Evolutionary conservation across 805 yeast genomes (phyloP).

Genomic region (Jamesozyma lodderae): DNA sequence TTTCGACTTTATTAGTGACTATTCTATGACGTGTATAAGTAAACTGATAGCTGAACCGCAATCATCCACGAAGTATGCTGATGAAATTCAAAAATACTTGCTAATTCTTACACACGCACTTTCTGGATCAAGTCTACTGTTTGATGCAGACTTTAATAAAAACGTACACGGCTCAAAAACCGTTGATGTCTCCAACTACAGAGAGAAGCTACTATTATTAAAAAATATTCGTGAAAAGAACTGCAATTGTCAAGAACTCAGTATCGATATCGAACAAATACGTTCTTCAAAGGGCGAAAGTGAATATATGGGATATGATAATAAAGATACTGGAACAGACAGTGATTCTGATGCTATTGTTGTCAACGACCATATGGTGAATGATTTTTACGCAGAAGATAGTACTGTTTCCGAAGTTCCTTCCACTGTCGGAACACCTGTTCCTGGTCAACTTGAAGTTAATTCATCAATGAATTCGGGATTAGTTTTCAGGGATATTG

Average conservation of each 20-base stretch:
- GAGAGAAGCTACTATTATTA: slow-evolving; percentile 12
- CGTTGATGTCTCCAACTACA: slow-evolving; percentile 6
- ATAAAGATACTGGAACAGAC: slow-evolving; percentile 17
- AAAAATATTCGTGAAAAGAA: slow-evolving; percentile 31
- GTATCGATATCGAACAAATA: slow-evolving; percentile 32
- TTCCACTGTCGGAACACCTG: slow-evolving; percentile 31
- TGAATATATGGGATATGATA: slow-evolving; percentile 18
- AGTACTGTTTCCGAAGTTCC: slow-evolving; percentile 36
- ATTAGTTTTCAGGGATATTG: slow-evolving; percentile 48
- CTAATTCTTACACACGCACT: slow-evolving; percentile 49
- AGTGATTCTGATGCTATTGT: slow-evolving; percentile 21
- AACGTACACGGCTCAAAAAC: slow-evolving; percentile 8
- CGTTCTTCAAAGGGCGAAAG: slow-evolving; percentile 25
- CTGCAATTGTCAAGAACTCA: slow-evolving; percentile 30
- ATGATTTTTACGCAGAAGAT: slow-evolving; percentile 32
- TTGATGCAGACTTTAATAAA: slow-evolving; percentile 60
- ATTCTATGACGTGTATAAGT: slow-evolving; percentile 37
- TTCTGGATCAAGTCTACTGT: slow-evolving; percentile 61
- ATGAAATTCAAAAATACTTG: slow-evolving; percentile 46
- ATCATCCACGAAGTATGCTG: slow-evolving; percentile 29
- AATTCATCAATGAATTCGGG: slow-evolving; percentile 46
- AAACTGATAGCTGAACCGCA: slow-evolving; percentile 17
- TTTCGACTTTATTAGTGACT: slow-evolving; percentile 41
- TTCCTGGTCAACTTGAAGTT: slow-evolving; percentile 22
- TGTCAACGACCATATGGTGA: slow-evolving; percentile 12